A percentile compares a stretch with the other conserved stretches of the same genome.
phyloP scores from a whole-genome alignment of 192 early-diverging fungal genomes.

The Backusella liffmaniae region DNA sequence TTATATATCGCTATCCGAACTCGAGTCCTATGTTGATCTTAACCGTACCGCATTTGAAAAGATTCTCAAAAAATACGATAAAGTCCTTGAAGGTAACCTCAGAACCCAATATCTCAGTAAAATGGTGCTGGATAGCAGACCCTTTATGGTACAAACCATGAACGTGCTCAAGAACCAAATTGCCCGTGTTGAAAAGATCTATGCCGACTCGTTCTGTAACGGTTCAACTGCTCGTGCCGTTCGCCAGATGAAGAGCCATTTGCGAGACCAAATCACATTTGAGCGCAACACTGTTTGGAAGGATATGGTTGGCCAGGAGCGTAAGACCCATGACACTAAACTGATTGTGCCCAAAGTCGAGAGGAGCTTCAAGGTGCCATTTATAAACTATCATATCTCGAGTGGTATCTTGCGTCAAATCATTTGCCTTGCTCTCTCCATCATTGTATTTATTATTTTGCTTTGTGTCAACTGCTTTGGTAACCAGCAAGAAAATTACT shows the following conservation, averaged over 20 bases:
- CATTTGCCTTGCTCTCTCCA: constrained; percentile 45
- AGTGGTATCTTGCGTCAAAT: constrained; percentile 15
- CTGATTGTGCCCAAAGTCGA: constrained; percentile 30
- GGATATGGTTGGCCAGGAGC: constrained; percentile 70
- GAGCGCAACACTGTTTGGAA: constrained; percentile 78
- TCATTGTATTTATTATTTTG: constrained; percentile 56
- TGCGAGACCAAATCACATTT: constrained; percentile 66
- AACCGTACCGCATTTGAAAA: constrained; percentile 88
- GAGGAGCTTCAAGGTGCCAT: constrained; percentile 25
- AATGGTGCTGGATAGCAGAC: constrained; percentile 51
- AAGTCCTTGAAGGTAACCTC: constrained; percentile 62
- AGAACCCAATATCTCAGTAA: constrained; percentile 38
- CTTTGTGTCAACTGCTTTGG: constrained; percentile 63
- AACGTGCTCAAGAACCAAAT: constrained; percentile 44
- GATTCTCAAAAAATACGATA: constrained; percentile 91
- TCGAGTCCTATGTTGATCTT: constrained; percentile 77
- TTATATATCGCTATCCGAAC: constrained; percentile 65
- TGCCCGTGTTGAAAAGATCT: constrained; percentile 50
- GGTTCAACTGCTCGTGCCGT: constrained; percentile 51
- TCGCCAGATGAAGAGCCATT: constrained; percentile 57
- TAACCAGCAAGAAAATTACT: constrained; percentile 72
- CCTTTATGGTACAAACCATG: constrained; percentile 55
- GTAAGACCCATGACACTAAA: constrained; percentile 43
- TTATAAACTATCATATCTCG: constrained; percentile 15
- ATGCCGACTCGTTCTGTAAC: constrained; percentile 56